phyloP scores from a whole-genome alignment of 2,329 filamentous ascomycete species.

The Monilinia polystroma region DNA sequence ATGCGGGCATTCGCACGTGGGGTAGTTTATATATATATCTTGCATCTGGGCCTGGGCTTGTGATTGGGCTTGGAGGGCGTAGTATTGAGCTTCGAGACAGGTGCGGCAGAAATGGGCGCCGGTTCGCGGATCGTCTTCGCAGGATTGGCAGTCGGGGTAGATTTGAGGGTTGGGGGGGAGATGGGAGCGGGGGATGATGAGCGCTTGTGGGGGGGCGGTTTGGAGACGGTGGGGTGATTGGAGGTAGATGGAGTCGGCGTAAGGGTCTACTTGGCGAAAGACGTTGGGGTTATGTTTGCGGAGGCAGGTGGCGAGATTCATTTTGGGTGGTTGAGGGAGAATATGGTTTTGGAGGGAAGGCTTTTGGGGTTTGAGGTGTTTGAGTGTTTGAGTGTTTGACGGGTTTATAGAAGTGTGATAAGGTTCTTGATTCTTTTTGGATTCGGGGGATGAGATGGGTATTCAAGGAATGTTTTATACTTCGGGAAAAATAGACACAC shows the following conservation, averaged over 20 bases:
- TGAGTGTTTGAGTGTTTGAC: not conserved
- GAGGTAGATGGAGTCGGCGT: conserved; percentile 11
- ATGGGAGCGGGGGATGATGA: conserved; percentile 9
- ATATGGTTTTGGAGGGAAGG: not conserved
- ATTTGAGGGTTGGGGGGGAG: conserved; percentile 4
- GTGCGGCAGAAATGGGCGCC: conserved; percentile 18
- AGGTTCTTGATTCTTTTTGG: conserved; percentile 1
- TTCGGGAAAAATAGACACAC: not conserved
- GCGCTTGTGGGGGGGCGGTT: not conserved
- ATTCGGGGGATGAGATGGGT: conserved; percentile 10
- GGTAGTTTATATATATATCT: conserved; percentile 13
- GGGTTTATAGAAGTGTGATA: not conserved
- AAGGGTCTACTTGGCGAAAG: conserved; percentile 8
- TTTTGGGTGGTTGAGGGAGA: not conserved
- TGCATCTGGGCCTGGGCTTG: conserved; percentile 4
- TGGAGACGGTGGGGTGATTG: not conserved
- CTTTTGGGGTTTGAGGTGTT: too few relatives aligned
- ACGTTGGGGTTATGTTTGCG: conserved; percentile 17
- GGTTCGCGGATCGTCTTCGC: conserved; percentile 21
- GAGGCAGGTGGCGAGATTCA: conserved; percentile 14
- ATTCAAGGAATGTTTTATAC: conserved; percentile 17
- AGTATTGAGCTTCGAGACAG: conserved; percentile 16
- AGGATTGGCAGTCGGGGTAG: conserved; percentile 14
- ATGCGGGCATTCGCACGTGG: conserved; percentile 22
- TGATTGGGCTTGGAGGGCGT: not conserved